Evolutionary conservation across 2,329 filamentous ascomycete species (phyloP).

Genomic region (Chaetomiaceae sp.): DNA sequence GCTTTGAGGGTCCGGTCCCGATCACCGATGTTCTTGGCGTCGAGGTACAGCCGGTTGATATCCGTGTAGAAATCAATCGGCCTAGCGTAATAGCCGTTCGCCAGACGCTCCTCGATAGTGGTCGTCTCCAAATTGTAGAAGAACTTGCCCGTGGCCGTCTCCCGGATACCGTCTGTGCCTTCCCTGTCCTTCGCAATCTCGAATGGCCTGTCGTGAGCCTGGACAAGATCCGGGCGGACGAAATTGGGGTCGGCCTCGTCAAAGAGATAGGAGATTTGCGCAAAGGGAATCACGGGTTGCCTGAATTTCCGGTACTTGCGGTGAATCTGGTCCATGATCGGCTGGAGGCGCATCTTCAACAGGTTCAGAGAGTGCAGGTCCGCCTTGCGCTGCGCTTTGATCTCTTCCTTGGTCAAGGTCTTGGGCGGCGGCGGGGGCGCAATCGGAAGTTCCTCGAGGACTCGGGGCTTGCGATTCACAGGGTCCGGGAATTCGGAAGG

Average conservation of each 20-base stretch:
- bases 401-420: conserved; percentile 68
- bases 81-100: conserved; percentile 92
- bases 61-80: conserved; percentile 86
- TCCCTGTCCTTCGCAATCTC: conserved; percentile 76
- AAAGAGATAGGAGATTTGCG: conserved; percentile 73
- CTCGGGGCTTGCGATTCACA: conserved; percentile 77
- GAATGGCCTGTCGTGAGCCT: conserved; percentile 62
- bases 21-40: conserved; percentile 78
- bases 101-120: conserved; percentile 91
- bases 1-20: conserved; percentile 77
- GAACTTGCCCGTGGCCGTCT: conserved; percentile 73
- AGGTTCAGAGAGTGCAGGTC: conserved; percentile 81
- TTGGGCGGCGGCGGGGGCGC: conserved; percentile 68
- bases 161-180: conserved; percentile 69
- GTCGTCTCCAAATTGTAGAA: conserved; percentile 93
- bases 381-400: conserved; percentile 72
- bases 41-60: conserved; percentile 77
- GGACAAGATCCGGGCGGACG: conserved; percentile 53
- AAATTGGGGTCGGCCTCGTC: conserved; percentile 74
- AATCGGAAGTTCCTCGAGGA: conserved; percentile 70
- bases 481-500: conserved; percentile 86
- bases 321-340: conserved; percentile 96
- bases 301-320: conserved; percentile 84
- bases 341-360: conserved; percentile 83
- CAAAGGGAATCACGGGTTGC: conserved; percentile 69